phyloP scores from a whole-genome alignment of 2,329 filamentous ascomycete genomes.

The Fusarium sp. region DNA sequence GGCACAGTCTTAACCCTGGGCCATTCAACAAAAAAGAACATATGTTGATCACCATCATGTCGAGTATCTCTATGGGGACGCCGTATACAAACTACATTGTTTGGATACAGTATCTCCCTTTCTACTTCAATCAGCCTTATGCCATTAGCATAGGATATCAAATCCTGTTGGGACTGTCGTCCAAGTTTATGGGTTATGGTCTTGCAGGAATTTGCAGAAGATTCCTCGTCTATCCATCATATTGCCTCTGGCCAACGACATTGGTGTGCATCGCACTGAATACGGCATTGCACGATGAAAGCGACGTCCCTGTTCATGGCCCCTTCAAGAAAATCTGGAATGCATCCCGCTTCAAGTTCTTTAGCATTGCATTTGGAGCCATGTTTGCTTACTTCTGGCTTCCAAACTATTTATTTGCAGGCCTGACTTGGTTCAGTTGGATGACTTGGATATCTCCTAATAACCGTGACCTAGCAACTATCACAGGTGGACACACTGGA shows the following conservation, averaged over 20 bases:
- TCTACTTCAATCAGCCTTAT: conserved; percentile 64
- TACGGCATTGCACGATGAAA: conserved; percentile 60
- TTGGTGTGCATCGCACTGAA: conserved; percentile 65
- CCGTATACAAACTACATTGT: conserved; percentile 65
- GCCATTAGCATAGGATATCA: conserved; percentile 63
- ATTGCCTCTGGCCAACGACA: conserved; percentile 66
- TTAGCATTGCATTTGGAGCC: conserved; percentile 56
- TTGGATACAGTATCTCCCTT: conserved; percentile 62
- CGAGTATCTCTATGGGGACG: conserved; percentile 65
- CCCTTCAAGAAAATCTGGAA: conserved; percentile 54
- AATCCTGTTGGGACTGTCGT: conserved; percentile 62
- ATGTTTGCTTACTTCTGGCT: conserved; percentile 69
- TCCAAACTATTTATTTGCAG: conserved; percentile 64
- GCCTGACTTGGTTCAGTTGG: conserved; percentile 63
- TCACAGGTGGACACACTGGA: conserved; percentile 55
- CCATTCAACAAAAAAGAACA: conserved; percentile 71
- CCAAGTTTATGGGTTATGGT: conserved; percentile 68
- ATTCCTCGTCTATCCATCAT: conserved; percentile 65
- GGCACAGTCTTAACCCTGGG: conserved; percentile 66
- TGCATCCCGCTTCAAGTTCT: conserved; percentile 62
- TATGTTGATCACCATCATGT: conserved; percentile 71
- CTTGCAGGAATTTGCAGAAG: conserved; percentile 63
- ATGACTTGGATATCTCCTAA: conserved; percentile 65
- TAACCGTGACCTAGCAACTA: conserved; percentile 53
- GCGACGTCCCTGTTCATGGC: conserved; percentile 45